phyloP scores from a whole-genome alignment of 768 basidiomycete species.

The Hygrocybe coccinea region DNA sequence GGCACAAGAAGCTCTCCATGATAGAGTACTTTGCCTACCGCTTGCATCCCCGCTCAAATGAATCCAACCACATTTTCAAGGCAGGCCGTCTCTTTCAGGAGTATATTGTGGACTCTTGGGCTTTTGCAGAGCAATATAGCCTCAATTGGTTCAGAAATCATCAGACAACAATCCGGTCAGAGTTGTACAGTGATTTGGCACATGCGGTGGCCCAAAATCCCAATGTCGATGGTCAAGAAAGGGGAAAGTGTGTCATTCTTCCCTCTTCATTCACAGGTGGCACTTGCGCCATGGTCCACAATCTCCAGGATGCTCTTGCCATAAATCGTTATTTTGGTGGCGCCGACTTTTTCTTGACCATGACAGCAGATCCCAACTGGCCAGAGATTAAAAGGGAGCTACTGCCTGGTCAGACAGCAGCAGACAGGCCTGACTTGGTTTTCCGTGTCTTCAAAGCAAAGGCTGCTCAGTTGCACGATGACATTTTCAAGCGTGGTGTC shows the following conservation, averaged over 20 bases:
- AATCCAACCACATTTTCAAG: slow-evolving; percentile 28
- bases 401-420: slow-evolving; percentile 36
- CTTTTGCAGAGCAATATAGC: slow-evolving; percentile 34
- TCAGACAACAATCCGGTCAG: slow-evolving; percentile 31
- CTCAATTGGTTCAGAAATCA: slow-evolving; percentile 31
- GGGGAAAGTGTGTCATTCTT: slow-evolving; percentile 35
- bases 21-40: slow-evolving; percentile 26
- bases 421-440: too few relatives aligned
- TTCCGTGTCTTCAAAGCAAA: too few relatives aligned
- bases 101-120: slow-evolving; percentile 37
- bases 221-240: slow-evolving; percentile 22
- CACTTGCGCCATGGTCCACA: slow-evolving; percentile 39
- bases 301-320: slow-evolving; percentile 43
- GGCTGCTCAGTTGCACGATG: too few relatives aligned
- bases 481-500: too few relatives aligned
- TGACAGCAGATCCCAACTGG: slow-evolving; percentile 44
- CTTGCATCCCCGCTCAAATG: slow-evolving; percentile 19
- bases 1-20: slow-evolving; percentile 21
- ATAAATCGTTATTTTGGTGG: slow-evolving; percentile 29
- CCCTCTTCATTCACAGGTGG: slow-evolving; percentile 42
- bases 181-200: slow-evolving; percentile 28
- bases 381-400: slow-evolving; percentile 35
- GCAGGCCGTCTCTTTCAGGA: slow-evolving; percentile 38
- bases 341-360: slow-evolving; percentile 41
- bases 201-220: slow-evolving; percentile 28